Evolutionary conservation across 768 basidiomycete genomes (phyloP).

Genomic region (Trametes gibbosa): DNA sequence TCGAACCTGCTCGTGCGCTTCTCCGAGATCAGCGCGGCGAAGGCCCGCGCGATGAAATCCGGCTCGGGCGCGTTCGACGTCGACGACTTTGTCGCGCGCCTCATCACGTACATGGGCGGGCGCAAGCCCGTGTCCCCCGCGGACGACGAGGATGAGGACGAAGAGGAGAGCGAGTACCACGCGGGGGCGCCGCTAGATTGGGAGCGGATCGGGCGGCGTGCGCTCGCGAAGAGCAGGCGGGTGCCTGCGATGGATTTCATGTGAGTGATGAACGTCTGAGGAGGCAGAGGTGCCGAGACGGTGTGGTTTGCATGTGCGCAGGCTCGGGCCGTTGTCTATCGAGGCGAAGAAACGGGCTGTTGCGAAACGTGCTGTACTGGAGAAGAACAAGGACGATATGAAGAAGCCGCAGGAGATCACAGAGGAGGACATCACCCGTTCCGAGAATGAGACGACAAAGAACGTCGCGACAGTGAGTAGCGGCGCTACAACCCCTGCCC

Average conservation of each 20-base stretch:
- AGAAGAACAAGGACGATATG: constrained; percentile 69
- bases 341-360: constrained; percentile 76
- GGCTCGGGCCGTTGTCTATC: constrained; percentile 88
- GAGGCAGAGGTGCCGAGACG: background rate
- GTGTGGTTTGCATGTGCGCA: constrained; percentile 31
- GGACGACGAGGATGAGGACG: constrained; percentile 54
- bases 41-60: constrained; percentile 89
- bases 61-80: constrained; percentile 87
- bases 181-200: constrained; percentile 59
- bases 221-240: constrained; percentile 74
- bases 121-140: constrained; percentile 37
- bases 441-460: constrained; percentile 87
- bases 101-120: constrained; percentile 77
- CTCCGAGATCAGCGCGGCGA: constrained; percentile 75
- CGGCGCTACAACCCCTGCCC: background rate
- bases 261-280: constrained; percentile 50
- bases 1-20: constrained; percentile 76
- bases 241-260: constrained; percentile 87
- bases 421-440: constrained; percentile 79
- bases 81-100: constrained; percentile 82
- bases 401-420: constrained; percentile 75
- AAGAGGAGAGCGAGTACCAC: constrained; percentile 41
- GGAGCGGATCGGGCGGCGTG: constrained; percentile 83
- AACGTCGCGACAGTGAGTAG: constrained; percentile 69
- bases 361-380: constrained; percentile 61